Evolutionary conservation across 805 yeast species (phyloP), one percentile per base, ranked within the genome.

Genomic region (Wickerhamiella alocasiicola): DNA sequence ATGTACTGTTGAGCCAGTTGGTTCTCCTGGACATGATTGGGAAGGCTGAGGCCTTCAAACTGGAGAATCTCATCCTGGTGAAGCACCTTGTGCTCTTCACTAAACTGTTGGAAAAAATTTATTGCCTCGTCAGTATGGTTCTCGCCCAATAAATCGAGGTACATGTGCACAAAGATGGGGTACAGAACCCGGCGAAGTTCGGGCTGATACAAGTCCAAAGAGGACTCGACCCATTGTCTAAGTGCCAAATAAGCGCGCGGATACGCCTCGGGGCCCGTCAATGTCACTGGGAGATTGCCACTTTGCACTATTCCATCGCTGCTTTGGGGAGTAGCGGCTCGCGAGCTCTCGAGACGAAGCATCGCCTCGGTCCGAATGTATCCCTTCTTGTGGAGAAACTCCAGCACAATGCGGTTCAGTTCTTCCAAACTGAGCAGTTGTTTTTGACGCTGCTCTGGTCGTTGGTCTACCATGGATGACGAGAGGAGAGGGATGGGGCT

Each of bases 351-450:
- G 46, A 85, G 74, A 46, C 98, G 72, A 37, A 91, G 68, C 78
- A 87, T 82, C 2, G 95, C 85, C 58, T 91, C 99, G 0, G 98
- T 88, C 50, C 79, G 76, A 50, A 81, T 87, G 55, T 84, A 91
- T 2, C 99, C 99, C 58, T 87, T 85, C 54, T 91, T 88, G 57
- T 78, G 81, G 49, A 91, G 68, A 53, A 88, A 91, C 52, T 91
- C 98, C 53, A 91, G 67, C 25, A 91, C 97, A 55, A 91, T 83
- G 47, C 91, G 67, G 59, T 87, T 88, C 56, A 91, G 68, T 57
- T 91, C 97, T 4, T 88, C 85, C 36, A 82, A 84, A 0, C 94
- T 44, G 29, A 55, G 47, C 11, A 44, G 43, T 43, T 39, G 44
- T 15, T 30, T 37, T 18, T 37, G 41, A 12, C 41, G 34, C 27